Conservation (phyloP, 768 basidiomycete genomes). For the Heimioporus sp. region DNA sequence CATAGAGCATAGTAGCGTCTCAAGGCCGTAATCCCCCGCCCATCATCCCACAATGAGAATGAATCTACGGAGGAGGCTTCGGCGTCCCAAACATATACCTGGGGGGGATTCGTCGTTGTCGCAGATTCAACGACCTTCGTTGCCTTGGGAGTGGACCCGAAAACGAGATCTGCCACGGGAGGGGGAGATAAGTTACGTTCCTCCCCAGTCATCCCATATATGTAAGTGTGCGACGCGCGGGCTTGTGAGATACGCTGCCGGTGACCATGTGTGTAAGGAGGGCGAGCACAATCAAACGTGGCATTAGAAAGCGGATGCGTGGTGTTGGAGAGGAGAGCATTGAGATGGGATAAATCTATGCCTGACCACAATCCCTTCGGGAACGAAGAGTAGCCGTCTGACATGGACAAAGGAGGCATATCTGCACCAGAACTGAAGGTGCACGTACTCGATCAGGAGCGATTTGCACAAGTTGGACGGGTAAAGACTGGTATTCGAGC, state of each 20-base stretch:
- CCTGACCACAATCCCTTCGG: slow-evolving; percentile 76
- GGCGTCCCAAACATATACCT: neutral
- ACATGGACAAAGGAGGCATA: slow-evolving; percentile 68
- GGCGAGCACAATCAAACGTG: no score
- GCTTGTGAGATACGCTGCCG: slow-evolving; percentile 37
- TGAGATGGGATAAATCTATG: slow-evolving; percentile 67
- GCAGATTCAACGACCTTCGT: slow-evolving; percentile 3
- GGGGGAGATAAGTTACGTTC: slow-evolving; percentile 44
- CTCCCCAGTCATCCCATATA: slow-evolving; percentile 46
- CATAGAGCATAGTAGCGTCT: slow-evolving; percentile 67
- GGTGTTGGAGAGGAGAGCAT: slow-evolving; percentile 38
- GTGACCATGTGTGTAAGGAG: slow-evolving; percentile 53
- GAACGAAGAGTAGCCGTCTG: slow-evolving; percentile 62
- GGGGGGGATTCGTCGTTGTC: neutral
- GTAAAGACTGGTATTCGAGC: slow-evolving; percentile 59
- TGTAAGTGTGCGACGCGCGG: no score
- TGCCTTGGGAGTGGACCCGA: slow-evolving; percentile 31
- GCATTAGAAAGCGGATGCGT: no score
- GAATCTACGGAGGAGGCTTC: no score
- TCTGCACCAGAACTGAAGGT: slow-evolving; percentile 66
- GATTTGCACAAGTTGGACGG: slow-evolving; percentile 47
- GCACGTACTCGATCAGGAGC: slow-evolving; percentile 68
- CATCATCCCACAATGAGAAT: no score
- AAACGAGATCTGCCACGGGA: slow-evolving; percentile 17
- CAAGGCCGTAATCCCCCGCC: slow-evolving; percentile 36